Evolutionary conservation across 257 asterid genomes (phyloP).

Genomic region (Solanum virginianum): DNA sequence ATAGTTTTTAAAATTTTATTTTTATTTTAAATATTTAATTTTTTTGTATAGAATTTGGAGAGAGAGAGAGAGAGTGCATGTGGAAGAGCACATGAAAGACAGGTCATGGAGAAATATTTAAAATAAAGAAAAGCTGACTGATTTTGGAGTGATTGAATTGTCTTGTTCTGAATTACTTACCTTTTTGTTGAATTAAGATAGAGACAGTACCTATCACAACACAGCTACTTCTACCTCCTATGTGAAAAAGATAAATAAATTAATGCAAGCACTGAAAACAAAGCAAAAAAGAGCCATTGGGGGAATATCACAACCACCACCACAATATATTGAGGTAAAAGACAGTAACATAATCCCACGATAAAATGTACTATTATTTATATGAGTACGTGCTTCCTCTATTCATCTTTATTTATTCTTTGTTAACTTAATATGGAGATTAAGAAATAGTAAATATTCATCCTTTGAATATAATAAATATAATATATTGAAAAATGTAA

Average conservation of each 20-base stretch:
- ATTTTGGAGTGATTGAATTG: slow-evolving; percentile 19
- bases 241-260: not conserved
- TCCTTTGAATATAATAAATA: too few relatives aligned
- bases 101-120: slow-evolving; percentile 20
- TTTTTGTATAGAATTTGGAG: not conserved
- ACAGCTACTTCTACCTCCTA: not conserved
- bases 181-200: not conserved
- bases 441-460: too few relatives aligned
- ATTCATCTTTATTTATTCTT: too few relatives aligned
- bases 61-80: slow-evolving; percentile 1
- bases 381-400: too few relatives aligned
- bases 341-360: too few relatives aligned
- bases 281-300: not conserved
- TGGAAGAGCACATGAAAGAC: slow-evolving; percentile 47
- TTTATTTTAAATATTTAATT: not conserved
- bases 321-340: too few relatives aligned
- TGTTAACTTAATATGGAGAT: too few relatives aligned
- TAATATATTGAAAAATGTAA: too few relatives aligned
- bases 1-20: not conserved
- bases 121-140: slow-evolving; percentile 13
- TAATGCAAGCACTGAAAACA: not conserved
- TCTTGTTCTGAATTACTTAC: slow-evolving; percentile 4
- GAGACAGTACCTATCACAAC: not conserved
- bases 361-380: too few relatives aligned
- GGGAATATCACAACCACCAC: not conserved